Conservation (phyloP, 305 asterid species). For the Striga hermonthica region DNA sequence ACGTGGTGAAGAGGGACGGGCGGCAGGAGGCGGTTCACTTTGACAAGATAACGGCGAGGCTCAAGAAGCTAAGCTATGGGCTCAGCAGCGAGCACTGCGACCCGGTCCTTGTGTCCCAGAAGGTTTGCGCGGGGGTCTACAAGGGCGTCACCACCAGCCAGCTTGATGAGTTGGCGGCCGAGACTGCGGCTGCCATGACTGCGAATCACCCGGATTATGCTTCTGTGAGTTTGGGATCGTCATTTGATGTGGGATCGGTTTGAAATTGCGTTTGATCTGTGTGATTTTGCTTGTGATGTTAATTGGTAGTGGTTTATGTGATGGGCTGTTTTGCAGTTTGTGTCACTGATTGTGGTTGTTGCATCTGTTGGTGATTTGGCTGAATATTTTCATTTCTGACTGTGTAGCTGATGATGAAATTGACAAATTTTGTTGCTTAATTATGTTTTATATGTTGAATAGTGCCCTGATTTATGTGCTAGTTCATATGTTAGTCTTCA, state of each 20-base stretch:
- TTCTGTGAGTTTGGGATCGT: conserved; percentile 47
- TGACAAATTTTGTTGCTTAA: not conserved
- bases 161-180: conserved; percentile 96
- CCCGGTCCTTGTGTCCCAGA: conserved; percentile 79
- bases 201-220: conserved; percentile 94
- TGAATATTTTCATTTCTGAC: not conserved
- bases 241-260: not conserved
- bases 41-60: conserved; percentile 89
- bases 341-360: conserved; percentile 2
- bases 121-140: conserved; percentile 90
- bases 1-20: conserved; percentile 94
- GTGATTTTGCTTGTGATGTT: not conserved
- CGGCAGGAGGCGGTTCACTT: conserved; percentile 85
- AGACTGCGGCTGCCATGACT: conserved; percentile 93
- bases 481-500: not conserved
- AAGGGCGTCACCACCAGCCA: conserved; percentile 94
- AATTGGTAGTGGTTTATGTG: not conserved
- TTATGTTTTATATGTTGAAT: not conserved
- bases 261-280: not conserved
- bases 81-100: conserved; percentile 86
- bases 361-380: not conserved
- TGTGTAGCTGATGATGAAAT: not conserved
- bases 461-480: not conserved
- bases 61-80: conserved; percentile 87
- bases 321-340: not conserved